These are phyloP conservation scores for Agaricus subrufescens DNA, from an alignment of 768 basidiomycete species.

Conservation along the genomic window DNA sequence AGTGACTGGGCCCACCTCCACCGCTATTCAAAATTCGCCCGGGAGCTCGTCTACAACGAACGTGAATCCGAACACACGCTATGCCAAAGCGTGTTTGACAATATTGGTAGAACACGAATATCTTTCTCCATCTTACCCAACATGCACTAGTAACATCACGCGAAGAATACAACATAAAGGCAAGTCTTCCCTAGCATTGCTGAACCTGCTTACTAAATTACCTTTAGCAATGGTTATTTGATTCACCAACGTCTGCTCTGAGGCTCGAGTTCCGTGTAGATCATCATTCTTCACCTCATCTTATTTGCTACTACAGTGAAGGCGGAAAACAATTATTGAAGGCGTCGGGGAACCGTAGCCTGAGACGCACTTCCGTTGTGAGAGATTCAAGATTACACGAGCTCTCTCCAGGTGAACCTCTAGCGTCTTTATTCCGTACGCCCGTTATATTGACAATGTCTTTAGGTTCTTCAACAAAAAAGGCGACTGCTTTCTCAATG, in stretches of 20 bases:
- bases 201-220: neutral
- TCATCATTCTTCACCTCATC: conserved; percentile 85
- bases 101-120: too few relatives aligned
- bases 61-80: too few relatives aligned
- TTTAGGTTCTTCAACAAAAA: conserved; percentile 77
- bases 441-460: neutral
- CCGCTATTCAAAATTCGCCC: too few relatives aligned
- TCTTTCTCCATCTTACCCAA: too few relatives aligned
- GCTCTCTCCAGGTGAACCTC: conserved; percentile 74
- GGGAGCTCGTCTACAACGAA: too few relatives aligned
- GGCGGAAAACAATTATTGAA: conserved; percentile 94
- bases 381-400: conserved; percentile 94
- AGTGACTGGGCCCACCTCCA: too few relatives aligned
- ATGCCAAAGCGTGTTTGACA: too few relatives aligned
- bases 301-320: conserved; percentile 91
- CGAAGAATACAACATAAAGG: conserved; percentile 95
- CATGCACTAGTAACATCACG: conserved; percentile 86
- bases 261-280: conserved; percentile 90
- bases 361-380: conserved; percentile 89
- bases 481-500: conserved; percentile 72
- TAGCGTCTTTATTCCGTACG: neutral
- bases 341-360: conserved; percentile 81
- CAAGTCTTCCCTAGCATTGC: conserved; percentile 23
- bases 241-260: conserved; percentile 83
- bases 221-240: conserved; percentile 93